Evolutionary conservation across 2,329 filamentous ascomycete genomes (phyloP).

Genomic region (Diaporthe sp.): DNA sequence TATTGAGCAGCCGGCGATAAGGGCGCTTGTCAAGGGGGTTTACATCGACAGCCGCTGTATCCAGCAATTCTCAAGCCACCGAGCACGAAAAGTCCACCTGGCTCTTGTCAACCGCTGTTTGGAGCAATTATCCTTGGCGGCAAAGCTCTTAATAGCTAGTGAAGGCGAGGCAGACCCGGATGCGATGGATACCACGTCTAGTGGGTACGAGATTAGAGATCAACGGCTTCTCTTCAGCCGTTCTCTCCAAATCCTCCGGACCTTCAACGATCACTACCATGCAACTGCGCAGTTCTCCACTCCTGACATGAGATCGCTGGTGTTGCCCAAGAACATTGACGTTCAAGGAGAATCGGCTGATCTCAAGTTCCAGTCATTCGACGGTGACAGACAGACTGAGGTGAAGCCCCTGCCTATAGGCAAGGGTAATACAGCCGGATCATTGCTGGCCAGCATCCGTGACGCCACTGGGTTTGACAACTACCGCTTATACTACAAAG

Average conservation of each 20-base stretch:
- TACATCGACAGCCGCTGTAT: slow-evolving; percentile 75
- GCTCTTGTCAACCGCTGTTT: slow-evolving; percentile 81
- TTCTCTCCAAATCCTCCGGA: slow-evolving; percentile 75
- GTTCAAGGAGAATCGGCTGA: slow-evolving; percentile 74
- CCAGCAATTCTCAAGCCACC: slow-evolving; percentile 59
- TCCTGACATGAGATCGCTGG: slow-evolving; percentile 67
- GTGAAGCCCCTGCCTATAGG: slow-evolving; percentile 76
- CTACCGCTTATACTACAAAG: slow-evolving; percentile 79
- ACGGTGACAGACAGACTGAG: slow-evolving; percentile 69
- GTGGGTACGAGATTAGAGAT: slow-evolving; percentile 53
- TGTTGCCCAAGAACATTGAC: slow-evolving; percentile 63
- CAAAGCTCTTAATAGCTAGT: slow-evolving; percentile 62
- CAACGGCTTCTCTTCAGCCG: slow-evolving; percentile 76
- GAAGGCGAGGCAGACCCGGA: slow-evolving; percentile 59
- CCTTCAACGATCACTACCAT: slow-evolving; percentile 76
- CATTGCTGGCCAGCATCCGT: slow-evolving; percentile 75
- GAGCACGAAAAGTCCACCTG: slow-evolving; percentile 72
- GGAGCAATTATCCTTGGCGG: slow-evolving; percentile 74
- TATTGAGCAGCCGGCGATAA: slow-evolving; percentile 77
- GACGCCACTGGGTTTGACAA: slow-evolving; percentile 81
- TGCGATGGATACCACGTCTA: slow-evolving; percentile 63
- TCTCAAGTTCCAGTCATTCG: slow-evolving; percentile 81
- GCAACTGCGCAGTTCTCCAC: slow-evolving; percentile 70
- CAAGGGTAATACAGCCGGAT: slow-evolving; percentile 76
- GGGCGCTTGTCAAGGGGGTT: slow-evolving; percentile 76